Evolutionary conservation across 805 yeast genomes (phyloP).

Genomic region (Grigorovia jiainica): DNA sequence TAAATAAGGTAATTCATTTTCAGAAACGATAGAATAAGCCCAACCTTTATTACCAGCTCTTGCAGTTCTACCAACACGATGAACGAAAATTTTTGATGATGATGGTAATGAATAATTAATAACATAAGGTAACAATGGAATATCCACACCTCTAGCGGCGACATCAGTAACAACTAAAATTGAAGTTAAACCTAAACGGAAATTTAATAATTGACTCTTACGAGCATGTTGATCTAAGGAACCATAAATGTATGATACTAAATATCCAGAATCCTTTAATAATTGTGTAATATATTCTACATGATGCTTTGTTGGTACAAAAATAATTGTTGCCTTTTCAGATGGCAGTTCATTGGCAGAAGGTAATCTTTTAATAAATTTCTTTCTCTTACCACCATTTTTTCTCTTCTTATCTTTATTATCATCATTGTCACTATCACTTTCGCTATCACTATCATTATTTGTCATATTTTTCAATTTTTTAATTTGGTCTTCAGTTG

Average conservation of each 20-base stretch:
- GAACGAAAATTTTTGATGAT: conserved; percentile 87
- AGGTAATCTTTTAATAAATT: conserved; percentile 49
- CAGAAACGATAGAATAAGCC: conserved; percentile 87
- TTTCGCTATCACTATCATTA: conserved; percentile 44
- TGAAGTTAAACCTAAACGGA: conserved; percentile 74
- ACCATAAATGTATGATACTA: conserved; percentile 86
- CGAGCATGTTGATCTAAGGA: conserved; percentile 92
- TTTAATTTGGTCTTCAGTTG: conserved; percentile 56
- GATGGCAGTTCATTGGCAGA: conserved; percentile 81
- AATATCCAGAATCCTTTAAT: conserved; percentile 70
- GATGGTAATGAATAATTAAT: conserved; percentile 85
- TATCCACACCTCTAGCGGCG: conserved; percentile 98
- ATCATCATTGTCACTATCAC: conserved; percentile 30
- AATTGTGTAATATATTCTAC: conserved; percentile 79
- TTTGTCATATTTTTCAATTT: conserved; percentile 42
- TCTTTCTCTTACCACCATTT: conserved; percentile 31
- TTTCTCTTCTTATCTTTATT: conserved; percentile 23
- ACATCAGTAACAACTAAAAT: conserved; percentile 95
- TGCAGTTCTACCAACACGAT: conserved; percentile 98
- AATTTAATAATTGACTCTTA: conserved; percentile 75
- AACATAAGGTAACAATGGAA: conserved; percentile 92
- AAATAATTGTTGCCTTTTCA: conserved; percentile 76
- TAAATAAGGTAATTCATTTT: conserved; percentile 79
- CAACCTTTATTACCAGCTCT: conserved; percentile 98
- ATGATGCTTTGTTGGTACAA: conserved; percentile 96